Conservation (phyloP, 2,329 filamentous ascomycete genomes). For the Ophiostoma pallidulum region DNA sequence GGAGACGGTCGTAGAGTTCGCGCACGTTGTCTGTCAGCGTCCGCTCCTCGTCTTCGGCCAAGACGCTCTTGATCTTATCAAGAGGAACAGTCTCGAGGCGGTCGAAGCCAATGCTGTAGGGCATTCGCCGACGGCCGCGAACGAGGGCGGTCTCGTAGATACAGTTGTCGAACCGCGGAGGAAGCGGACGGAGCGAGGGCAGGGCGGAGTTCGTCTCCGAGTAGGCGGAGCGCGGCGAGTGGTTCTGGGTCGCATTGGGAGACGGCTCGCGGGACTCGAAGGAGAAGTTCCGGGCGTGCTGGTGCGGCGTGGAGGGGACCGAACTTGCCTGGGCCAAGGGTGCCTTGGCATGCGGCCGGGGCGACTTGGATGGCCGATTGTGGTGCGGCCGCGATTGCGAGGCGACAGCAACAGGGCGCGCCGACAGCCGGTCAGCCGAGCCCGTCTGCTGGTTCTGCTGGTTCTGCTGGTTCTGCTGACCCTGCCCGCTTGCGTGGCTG, state of each 20-base stretch:
- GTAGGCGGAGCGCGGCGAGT: conserved; percentile 82
- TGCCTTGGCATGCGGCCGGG: conserved; percentile 20
- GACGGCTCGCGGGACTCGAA: conserved; percentile 72
- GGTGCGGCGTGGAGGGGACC: conserved; percentile 86
- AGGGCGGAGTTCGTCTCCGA: conserved; percentile 75
- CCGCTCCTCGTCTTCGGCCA: conserved; percentile 63
- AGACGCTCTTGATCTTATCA: conserved; percentile 60
- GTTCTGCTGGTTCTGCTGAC: not conserved
- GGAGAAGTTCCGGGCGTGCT: conserved; percentile 74
- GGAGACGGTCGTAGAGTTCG: conserved; percentile 72
- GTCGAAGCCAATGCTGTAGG: conserved; percentile 81
- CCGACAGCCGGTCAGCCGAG: conserved; percentile 7
- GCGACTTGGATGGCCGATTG: conserved; percentile 20
- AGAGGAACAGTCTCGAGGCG: conserved; percentile 62
- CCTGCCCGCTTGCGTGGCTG: not conserved
- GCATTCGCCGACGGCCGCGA: conserved; percentile 75
- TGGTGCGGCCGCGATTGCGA: conserved; percentile 18
- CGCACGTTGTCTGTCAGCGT: conserved; percentile 75
- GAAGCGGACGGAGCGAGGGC: conserved; percentile 57
- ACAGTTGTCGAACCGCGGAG: conserved; percentile 55
- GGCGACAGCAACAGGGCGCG: conserved; percentile 1
- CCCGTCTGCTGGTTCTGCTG: conserved; percentile 4
- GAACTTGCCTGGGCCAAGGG: conserved; percentile 62
- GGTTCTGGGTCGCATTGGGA: conserved; percentile 63
- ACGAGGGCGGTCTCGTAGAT: conserved; percentile 83